Evolutionary conservation across 306 rosid genomes (phyloP).

Genomic region (Prunus mume): DNA sequence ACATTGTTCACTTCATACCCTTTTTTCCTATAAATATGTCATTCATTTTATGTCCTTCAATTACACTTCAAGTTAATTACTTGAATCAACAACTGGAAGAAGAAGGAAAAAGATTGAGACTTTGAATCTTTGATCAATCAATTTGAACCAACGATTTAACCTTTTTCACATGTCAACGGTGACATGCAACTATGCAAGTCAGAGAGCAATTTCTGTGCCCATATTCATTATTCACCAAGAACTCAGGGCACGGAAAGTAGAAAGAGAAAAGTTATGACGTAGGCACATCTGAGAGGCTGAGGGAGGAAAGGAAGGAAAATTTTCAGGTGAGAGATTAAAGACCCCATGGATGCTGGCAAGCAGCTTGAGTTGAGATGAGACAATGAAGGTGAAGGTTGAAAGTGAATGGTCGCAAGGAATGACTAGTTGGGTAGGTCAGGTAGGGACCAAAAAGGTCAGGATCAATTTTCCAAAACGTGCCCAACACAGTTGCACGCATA

Average conservation of each 20-base stretch:
- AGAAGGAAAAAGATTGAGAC: not conserved
- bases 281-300: not conserved
- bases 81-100: not conserved
- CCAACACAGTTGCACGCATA: not conserved
- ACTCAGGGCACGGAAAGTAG: not conserved
- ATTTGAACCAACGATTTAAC: not conserved
- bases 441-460: not conserved
- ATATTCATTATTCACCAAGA: not conserved
- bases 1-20: not conserved
- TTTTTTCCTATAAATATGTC: not conserved
- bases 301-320: not conserved
- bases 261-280: not conserved
- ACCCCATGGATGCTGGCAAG: not conserved
- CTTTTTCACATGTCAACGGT: not conserved
- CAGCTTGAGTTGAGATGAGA: not conserved
- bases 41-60: not conserved
- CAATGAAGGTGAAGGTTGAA: not conserved
- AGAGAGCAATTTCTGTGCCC: not conserved
- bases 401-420: not conserved
- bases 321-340: not conserved
- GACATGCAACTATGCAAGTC: not conserved
- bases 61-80: not conserved
- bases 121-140: not conserved
- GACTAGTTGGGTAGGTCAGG: not conserved
- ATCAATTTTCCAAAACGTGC: not conserved